Conservation (phyloP, 2,329 filamentous ascomycete species). For the Hortaea werneckii region DNA sequence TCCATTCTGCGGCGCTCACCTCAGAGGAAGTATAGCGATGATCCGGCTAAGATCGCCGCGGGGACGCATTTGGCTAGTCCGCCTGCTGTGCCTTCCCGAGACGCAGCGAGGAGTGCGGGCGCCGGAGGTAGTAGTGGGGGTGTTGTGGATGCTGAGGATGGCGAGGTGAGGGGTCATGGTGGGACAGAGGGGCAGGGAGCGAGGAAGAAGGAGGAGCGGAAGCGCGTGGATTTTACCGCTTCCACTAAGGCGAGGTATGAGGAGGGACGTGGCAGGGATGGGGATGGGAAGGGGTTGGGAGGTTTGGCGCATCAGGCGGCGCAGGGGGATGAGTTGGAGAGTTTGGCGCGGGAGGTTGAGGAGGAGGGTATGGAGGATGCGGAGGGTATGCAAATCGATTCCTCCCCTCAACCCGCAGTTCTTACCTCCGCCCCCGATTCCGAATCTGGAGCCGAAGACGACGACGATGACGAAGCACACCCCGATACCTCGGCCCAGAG, state of each 20-base stretch:
- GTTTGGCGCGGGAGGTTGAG: too few species aligned
- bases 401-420: neutral
- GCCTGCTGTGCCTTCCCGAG: conserved; percentile 9
- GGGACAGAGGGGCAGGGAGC: neutral
- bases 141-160: conserved; percentile 5
- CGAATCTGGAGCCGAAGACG: conserved; percentile 4
- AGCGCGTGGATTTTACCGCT: conserved; percentile 73
- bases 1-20: conserved; percentile 51
- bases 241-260: conserved; percentile 34
- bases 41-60: conserved; percentile 49
- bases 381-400: neutral
- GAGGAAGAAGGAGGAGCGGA: conserved; percentile 25
- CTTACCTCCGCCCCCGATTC: conserved; percentile 2
- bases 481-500: neutral
- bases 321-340: too few species aligned
- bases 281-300: too few species aligned
- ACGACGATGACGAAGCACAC: neutral
- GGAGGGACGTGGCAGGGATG: too few species aligned
- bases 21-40: conserved; percentile 48
- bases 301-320: too few species aligned
- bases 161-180: neutral
- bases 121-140: too few species aligned
- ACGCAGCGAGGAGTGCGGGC: neutral
- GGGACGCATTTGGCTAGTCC: conserved; percentile 47
- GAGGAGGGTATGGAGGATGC: conserved; percentile 15